These are phyloP conservation scores for Hanseniaspora lachancei DNA, from an alignment of 805 yeast species.

Conservation along the genomic window DNA sequence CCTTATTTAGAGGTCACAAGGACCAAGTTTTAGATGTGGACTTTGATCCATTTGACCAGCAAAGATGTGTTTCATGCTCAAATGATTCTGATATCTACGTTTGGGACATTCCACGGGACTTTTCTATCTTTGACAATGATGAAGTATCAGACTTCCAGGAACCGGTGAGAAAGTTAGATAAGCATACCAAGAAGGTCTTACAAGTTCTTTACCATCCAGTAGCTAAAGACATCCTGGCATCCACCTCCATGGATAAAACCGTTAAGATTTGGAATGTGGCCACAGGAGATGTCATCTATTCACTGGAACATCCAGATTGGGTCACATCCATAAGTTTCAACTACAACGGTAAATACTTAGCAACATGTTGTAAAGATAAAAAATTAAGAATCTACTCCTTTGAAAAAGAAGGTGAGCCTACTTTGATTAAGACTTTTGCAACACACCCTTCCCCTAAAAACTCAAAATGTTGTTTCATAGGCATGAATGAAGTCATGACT, in stretches of 20 bases:
- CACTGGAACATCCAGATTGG: constrained; percentile 75
- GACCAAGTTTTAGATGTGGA: constrained; percentile 93
- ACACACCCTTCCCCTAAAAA: constrained; percentile 92
- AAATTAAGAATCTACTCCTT: constrained; percentile 85
- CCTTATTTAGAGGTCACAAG: constrained; percentile 89
- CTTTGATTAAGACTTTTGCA: constrained; percentile 65
- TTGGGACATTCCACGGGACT: constrained; percentile 80
- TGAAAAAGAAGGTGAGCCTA: constrained; percentile 39
- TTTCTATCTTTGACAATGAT: constrained; percentile 53
- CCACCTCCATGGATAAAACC: constrained; percentile 80
- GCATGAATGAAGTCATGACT: constrained; percentile 70
- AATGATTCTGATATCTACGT: constrained; percentile 70
- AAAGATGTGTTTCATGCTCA: constrained; percentile 62
- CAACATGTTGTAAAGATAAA: constrained; percentile 85
- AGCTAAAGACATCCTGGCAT: constrained; percentile 74
- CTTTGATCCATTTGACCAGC: constrained; percentile 80
- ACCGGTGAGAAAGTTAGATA: constrained; percentile 58
- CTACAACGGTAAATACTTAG: constrained; percentile 74
- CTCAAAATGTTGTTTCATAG: constrained; percentile 80
- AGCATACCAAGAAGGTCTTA: constrained; percentile 92
- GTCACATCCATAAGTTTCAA: constrained; percentile 89
- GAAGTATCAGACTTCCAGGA: constrained; percentile 31
- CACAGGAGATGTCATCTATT: constrained; percentile 53
- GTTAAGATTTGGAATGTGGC: constrained; percentile 85
- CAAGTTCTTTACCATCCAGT: constrained; percentile 82